phyloP scores from a whole-genome alignment of 2,329 filamentous ascomycete species.

The Sarocladium oryzae region DNA sequence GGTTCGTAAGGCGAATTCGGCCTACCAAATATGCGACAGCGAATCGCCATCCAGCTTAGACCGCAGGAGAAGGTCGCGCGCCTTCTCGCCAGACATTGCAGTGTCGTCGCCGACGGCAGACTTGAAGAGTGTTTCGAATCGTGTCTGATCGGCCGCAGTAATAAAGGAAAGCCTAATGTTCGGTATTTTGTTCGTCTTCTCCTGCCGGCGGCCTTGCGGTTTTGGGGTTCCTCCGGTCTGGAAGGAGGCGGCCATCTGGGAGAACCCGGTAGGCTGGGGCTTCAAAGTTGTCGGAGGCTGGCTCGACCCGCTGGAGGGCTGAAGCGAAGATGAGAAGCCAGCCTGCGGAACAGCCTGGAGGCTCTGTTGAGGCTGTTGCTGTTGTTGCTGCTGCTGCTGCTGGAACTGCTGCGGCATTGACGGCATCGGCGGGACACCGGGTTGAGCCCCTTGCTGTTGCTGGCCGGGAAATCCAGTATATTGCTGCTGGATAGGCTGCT shows the following conservation, averaged over 20 bases:
- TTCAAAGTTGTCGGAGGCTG: constrained; percentile 54
- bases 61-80: constrained; percentile 78
- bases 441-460: constrained; percentile 30
- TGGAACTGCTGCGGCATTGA: constrained; percentile 55
- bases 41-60: constrained; percentile 84
- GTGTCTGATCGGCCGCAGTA: constrained; percentile 87
- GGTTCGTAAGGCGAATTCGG: background rate
- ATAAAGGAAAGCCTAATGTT: constrained; percentile 95
- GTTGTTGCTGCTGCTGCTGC: constrained; percentile 51
- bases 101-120: constrained; percentile 80
- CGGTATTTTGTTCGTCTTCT: constrained; percentile 68
- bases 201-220: constrained; percentile 37
- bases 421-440: constrained; percentile 52
- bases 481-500: constrained; percentile 58
- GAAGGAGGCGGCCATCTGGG: constrained; percentile 61
- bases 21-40: constrained; percentile 86
- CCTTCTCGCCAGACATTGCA: constrained; percentile 88
- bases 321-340: constrained; percentile 44
- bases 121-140: constrained; percentile 97
- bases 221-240: constrained; percentile 43
- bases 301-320: constrained; percentile 35
- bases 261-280: constrained; percentile 60
- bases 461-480: constrained; percentile 57
- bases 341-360: constrained; percentile 32
- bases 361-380: constrained; percentile 34